A percentile compares a stretch with the other conserved stretches of the same genome.
phyloP scores from a whole-genome alignment of 2,329 filamentous ascomycete species.

The Phaeophleospora eucalypticola region DNA sequence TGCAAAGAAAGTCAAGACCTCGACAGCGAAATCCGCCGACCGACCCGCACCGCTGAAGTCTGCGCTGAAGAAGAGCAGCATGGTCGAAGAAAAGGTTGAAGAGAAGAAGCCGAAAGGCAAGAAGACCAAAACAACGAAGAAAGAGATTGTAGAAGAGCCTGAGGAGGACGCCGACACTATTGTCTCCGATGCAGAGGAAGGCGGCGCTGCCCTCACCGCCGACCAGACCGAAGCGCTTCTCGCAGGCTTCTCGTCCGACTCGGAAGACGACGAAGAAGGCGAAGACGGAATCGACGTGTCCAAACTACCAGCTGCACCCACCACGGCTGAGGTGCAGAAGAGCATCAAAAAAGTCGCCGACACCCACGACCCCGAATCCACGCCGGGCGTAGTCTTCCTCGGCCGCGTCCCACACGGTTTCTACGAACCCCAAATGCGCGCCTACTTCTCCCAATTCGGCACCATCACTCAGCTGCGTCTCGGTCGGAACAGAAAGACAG shows the following conservation, averaged over 20 bases:
- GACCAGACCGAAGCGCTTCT: constrained; percentile 51
- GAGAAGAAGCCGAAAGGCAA: constrained; percentile 12
- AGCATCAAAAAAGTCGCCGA: constrained; percentile 44
- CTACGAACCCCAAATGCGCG: constrained; percentile 92
- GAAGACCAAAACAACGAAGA: constrained; percentile 15
- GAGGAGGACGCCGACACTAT: constrained; percentile 15
- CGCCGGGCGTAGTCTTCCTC: constrained; percentile 80
- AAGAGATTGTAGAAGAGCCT: constrained; percentile 17
- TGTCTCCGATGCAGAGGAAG: constrained; percentile 26
- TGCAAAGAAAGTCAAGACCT: constrained; percentile 35
- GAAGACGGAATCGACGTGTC: constrained; percentile 38
- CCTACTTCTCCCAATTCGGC: constrained; percentile 93
- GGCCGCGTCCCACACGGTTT: constrained; percentile 91
- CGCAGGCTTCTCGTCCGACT: constrained; percentile 48
- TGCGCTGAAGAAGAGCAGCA: constrained; percentile 30
- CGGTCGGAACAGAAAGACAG: constrained; percentile 87
- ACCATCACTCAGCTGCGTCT: constrained; percentile 73
- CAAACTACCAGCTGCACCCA: constrained; percentile 33
- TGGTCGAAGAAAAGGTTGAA: constrained; percentile 2
- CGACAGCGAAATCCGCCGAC: constrained; percentile 28
- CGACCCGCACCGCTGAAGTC: constrained; percentile 29
- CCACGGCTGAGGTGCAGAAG: constrained; percentile 31
- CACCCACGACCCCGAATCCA: constrained; percentile 47
- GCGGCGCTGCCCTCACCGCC: constrained; percentile 33
- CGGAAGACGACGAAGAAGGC: constrained; percentile 35